Percentiles rank a stretch among this genome's conserved stretches.
phyloP scores from a whole-genome alignment of 2,329 filamentous ascomycete genomes.

The Laburnicola sp. region DNA sequence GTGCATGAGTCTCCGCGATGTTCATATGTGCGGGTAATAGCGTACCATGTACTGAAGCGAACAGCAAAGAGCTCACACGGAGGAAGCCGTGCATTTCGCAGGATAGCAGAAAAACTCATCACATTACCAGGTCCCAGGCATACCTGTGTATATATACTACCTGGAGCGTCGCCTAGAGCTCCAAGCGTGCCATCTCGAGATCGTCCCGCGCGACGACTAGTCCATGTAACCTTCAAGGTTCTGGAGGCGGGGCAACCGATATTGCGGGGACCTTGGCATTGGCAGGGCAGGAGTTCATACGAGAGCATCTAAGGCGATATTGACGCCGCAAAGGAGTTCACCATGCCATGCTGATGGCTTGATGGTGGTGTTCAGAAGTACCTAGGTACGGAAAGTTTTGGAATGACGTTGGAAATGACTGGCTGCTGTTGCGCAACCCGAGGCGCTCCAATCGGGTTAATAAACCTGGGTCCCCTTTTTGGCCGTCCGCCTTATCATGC shows the following conservation, averaged over 20 bases:
- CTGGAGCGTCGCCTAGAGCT: neutral
- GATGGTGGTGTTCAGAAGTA: too few relatives aligned
- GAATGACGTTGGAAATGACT: too few relatives aligned
- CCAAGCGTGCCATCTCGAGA: constrained; percentile 1
- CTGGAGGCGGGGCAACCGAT: neutral
- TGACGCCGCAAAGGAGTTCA: too few relatives aligned
- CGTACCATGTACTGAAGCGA: neutral
- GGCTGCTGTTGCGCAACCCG: too few relatives aligned
- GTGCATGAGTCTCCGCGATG: neutral
- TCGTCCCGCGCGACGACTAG: neutral
- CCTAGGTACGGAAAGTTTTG: too few relatives aligned
- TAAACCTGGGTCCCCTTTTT: too few relatives aligned
- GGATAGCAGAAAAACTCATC: neutral
- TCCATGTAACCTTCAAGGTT: constrained; percentile 2
- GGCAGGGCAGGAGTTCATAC: too few relatives aligned
- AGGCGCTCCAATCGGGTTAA: too few relatives aligned
- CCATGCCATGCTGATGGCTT: too few relatives aligned
- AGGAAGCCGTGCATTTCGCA: neutral
- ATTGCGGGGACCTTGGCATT: neutral
- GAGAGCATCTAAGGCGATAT: too few relatives aligned
- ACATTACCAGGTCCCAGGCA: neutral
- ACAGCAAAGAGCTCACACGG: neutral
- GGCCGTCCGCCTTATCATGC: too few relatives aligned
- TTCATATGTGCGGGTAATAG: neutral
- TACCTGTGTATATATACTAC: neutral